A percentile compares a stretch with the other conserved stretches of the same genome.
Conservation (phyloP, 345 rosid genomes). For the Populus simonii region DNA sequence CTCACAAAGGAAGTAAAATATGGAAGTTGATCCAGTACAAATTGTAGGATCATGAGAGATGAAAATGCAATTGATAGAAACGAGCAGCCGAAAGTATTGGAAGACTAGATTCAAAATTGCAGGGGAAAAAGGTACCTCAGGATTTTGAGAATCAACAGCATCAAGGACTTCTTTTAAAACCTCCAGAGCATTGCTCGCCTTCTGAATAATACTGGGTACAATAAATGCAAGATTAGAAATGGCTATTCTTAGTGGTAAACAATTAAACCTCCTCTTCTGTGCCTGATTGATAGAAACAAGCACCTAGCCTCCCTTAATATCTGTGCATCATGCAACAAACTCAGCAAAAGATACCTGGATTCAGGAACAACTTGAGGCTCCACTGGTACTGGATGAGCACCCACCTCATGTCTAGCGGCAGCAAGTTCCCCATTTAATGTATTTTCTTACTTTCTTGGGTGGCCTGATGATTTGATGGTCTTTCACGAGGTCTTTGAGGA, state of each 20-base stretch:
- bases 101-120: not conserved
- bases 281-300: not conserved
- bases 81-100: not conserved
- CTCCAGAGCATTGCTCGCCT: slow-evolving; percentile 81
- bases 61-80: not conserved
- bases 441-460: slow-evolving; percentile 37
- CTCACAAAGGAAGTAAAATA: not conserved
- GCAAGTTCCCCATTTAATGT: slow-evolving; percentile 60
- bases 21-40: not conserved
- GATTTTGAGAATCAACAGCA: slow-evolving; percentile 74
- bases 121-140: slow-evolving; percentile 48
- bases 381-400: slow-evolving; percentile 38
- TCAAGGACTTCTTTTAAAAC: slow-evolving; percentile 86
- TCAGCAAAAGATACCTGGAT: slow-evolving; percentile 56
- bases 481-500: slow-evolving; percentile 49
- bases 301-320: not conserved
- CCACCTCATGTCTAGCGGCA: slow-evolving; percentile 45
- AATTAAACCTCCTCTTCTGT: not conserved
- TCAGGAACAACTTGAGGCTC: slow-evolving; percentile 56
- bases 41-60: not conserved
- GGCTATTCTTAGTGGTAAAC: not conserved
- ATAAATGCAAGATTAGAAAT: slow-evolving; percentile 14
- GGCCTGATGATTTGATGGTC: slow-evolving; percentile 29
- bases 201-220: slow-evolving; percentile 69
- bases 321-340: not conserved